Percentiles rank a stretch among this genome's conserved stretches.
Evolutionary conservation across 495 filamentous ascomycete species (phyloP).

Genomic region (Hypoxylon crocopeplum): DNA sequence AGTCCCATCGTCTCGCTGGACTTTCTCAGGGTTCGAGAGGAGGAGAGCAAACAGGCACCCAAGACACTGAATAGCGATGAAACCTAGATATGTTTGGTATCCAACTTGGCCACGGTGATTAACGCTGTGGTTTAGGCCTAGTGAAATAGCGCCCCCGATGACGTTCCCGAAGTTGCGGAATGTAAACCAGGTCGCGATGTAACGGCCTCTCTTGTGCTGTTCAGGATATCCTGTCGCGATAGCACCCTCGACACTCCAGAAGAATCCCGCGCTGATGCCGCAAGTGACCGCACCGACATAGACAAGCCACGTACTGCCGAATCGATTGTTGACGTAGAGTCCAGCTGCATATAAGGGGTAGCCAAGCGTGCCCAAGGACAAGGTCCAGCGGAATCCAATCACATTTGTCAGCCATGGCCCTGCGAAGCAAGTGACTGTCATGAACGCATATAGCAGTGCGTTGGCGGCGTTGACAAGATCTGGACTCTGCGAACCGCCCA

Average conservation of each 20-base stretch:
- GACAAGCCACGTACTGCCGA: constrained; percentile 57
- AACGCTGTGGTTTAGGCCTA: constrained; percentile 52
- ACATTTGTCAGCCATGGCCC: constrained; percentile 52
- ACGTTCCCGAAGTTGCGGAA: constrained; percentile 58
- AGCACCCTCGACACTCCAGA: constrained; percentile 58
- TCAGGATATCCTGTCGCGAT: constrained; percentile 59
- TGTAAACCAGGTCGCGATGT: constrained; percentile 58
- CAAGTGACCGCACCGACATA: constrained; percentile 55
- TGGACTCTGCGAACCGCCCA: constrained; percentile 54
- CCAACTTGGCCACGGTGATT: constrained; percentile 52
- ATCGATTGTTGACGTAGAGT: constrained; percentile 58
- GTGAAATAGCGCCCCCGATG: constrained; percentile 55
- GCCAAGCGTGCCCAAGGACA: constrained; percentile 55
- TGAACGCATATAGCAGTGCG: constrained; percentile 50
- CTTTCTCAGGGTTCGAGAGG: constrained; percentile 53
- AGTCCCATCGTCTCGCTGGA: constrained; percentile 52
- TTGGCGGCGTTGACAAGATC: constrained; percentile 59
- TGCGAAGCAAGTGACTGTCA: constrained; percentile 57
- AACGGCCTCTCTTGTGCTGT: constrained; percentile 52
- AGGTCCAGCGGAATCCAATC: constrained; percentile 52
- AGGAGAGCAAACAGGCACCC: constrained; percentile 54
- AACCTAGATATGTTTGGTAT: constrained; percentile 54
- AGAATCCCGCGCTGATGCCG: constrained; percentile 53
- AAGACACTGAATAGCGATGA: constrained; percentile 55
- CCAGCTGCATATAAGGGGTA: constrained; percentile 57